Evolutionary conservation across 495 filamentous ascomycete species (phyloP), one percentile per base, ranked within the genome.

Genomic region (Coniosporium apollinis): DNA sequence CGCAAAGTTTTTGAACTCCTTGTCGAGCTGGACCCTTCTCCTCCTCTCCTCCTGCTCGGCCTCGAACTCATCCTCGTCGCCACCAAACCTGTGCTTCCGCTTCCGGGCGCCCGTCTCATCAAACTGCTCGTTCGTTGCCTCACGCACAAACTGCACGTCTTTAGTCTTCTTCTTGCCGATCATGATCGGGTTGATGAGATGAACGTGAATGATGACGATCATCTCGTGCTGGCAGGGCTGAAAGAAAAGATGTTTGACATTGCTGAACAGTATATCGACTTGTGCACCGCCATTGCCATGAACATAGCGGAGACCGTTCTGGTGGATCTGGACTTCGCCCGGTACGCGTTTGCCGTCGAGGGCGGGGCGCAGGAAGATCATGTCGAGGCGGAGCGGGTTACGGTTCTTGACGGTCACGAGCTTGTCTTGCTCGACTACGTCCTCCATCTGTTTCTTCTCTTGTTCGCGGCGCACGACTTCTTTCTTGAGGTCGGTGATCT

Each of bases 371-470:
- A 96, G 79, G 54, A 82, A 96, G 38, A 96, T 76, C 51, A 91
- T 84, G 33, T 87, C 82, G 39, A 96, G 68, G 31, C 78, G 74
- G 39, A 73, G 70, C 19, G 89, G 87, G 34, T 86, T 83, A 24
- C 86, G 82, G 61, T 87, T 79, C 39, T 52, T 56, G 14, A 57
- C 81, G 58, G 94, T 85, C 44, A 86, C 58, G 14, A 99, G 72
- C 60, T 96, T 96, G 46, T 96, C 91, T 55, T 96, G 91, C 56
- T 96, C 92, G 3, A 99, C 84, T n/a, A 99, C 91, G 64, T 96
- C 91, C 51, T 96, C 91, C 78, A 99, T 74, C 45, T 99, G 86
- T 56, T 99, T 99, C 67, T 94, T 94, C 55, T 99, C 89, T 50
- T 94, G 84, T 52, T 96, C 91, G 42, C 78, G 75, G 48, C 91